phyloP scores from a whole-genome alignment of 2,329 filamentous ascomycete genomes.

The Hansfordia pulvinata region DNA sequence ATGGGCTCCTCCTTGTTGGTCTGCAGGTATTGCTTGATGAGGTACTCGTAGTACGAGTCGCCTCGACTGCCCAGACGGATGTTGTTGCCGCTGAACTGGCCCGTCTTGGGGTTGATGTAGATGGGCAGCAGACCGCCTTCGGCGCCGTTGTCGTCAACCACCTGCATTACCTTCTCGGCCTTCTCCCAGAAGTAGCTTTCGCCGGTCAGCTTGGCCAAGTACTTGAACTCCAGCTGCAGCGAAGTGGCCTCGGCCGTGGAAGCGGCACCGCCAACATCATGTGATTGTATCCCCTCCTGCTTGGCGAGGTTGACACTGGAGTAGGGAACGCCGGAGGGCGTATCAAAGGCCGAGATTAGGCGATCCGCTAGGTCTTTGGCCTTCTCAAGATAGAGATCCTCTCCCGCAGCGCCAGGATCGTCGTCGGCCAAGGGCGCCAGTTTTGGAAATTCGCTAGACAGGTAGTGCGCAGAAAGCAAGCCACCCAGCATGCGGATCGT shows the following conservation, averaged over 20 bases:
- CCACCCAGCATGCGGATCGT: constrained; percentile 96
- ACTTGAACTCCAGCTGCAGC: constrained; percentile 93
- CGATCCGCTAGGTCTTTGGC: constrained; percentile 86
- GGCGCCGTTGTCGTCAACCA: constrained; percentile 70
- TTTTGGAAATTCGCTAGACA: constrained; percentile 73
- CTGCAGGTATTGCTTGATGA: constrained; percentile 96
- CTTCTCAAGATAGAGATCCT: constrained; percentile 93
- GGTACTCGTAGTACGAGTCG: constrained; percentile 97
- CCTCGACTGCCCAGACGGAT: constrained; percentile 87
- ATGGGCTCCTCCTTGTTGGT: constrained; percentile 75
- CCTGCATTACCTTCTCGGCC: constrained; percentile 81
- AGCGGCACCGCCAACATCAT: constrained; percentile 74
- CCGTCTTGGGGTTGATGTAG: constrained; percentile 68
- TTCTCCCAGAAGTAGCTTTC: constrained; percentile 87
- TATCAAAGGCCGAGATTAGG: constrained; percentile 77
- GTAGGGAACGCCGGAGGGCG: constrained; percentile 72
- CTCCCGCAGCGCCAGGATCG: constrained; percentile 58
- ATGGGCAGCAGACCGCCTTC: constrained; percentile 83
- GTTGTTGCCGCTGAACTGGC: constrained; percentile 69
- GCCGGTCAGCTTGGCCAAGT: constrained; percentile 85
- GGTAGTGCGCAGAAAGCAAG: constrained; percentile 82
- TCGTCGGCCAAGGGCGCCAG: constrained; percentile 63
- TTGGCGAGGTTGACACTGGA: constrained; percentile 83
- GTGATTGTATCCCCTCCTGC: constrained; percentile 62
- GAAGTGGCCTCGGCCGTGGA: constrained; percentile 91